Percentiles rank a stretch among this genome's conserved stretches.
Evolutionary conservation across 2,329 filamentous ascomycete species (phyloP).

Genomic region (Fusarium virguliforme): DNA sequence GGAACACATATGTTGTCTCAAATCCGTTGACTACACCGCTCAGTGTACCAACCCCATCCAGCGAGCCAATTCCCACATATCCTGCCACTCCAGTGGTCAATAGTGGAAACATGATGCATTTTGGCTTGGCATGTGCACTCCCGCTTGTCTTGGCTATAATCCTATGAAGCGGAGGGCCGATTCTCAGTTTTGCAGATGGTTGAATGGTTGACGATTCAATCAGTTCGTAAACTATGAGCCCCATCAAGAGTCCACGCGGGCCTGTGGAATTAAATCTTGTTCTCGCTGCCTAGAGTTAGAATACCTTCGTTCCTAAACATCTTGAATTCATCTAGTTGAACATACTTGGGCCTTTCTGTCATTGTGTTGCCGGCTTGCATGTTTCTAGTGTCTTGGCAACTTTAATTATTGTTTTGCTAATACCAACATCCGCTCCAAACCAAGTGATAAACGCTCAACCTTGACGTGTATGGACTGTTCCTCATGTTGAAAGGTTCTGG

Average conservation of each 20-base stretch:
- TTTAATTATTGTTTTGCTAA: neutral
- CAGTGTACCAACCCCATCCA: slow-evolving; percentile 12
- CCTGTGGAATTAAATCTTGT: neutral
- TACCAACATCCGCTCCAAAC: no score
- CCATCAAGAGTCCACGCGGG: neutral
- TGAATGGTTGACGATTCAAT: neutral
- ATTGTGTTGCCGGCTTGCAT: neutral
- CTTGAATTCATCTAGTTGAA: neutral
- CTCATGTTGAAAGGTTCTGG: no score
- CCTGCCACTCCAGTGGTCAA: slow-evolving; percentile 28
- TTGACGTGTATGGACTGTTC: no score
- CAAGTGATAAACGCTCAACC: no score
- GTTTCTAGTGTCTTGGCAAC: neutral
- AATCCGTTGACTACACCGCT: slow-evolving; percentile 19
- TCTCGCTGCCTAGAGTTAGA: neutral
- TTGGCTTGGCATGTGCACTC: slow-evolving; percentile 32
- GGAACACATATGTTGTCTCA: slow-evolving; percentile 20
- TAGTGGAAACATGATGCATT: slow-evolving; percentile 31
- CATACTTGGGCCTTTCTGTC: neutral
- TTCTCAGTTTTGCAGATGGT: neutral
- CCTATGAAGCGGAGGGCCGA: slow-evolving; percentile 17
- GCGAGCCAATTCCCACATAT: slow-evolving; percentile 8
- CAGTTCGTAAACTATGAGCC: neutral
- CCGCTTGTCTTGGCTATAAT: slow-evolving; percentile 36
- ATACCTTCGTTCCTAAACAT: neutral